phyloP scores from a whole-genome alignment of 768 basidiomycete genomes.

The Leccinum boreale region DNA sequence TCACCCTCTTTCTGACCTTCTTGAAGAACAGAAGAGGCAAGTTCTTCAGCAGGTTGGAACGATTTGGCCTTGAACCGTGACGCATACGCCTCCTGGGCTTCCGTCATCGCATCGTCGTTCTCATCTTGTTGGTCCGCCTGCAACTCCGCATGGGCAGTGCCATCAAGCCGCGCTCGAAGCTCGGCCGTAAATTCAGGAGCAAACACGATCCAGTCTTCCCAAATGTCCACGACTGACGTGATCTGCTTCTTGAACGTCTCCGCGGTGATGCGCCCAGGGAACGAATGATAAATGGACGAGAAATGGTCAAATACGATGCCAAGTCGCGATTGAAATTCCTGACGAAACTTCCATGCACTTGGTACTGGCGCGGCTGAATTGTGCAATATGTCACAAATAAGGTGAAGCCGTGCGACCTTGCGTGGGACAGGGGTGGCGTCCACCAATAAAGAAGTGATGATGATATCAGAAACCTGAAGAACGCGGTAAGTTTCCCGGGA shows the following conservation, averaged over 20 bases:
- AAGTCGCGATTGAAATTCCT: slow-evolving; percentile 87
- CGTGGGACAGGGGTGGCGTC: slow-evolving; percentile 96
- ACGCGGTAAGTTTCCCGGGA: slow-evolving; percentile 1
- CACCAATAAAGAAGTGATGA: slow-evolving; percentile 83
- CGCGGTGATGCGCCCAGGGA: slow-evolving; percentile 93
- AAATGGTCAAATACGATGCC: slow-evolving; percentile 97
- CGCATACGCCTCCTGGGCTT: slow-evolving; percentile 35
- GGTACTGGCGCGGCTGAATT: slow-evolving; percentile 93
- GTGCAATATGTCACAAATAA: slow-evolving; percentile 97
- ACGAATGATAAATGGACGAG: slow-evolving; percentile 90
- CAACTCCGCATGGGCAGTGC: slow-evolving; percentile 35
- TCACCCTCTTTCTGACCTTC: slow-evolving; percentile 40
- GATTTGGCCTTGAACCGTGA: slow-evolving; percentile 76
- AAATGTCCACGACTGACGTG: slow-evolving; percentile 83
- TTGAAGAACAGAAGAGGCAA: slow-evolving; percentile 19
- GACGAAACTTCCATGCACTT: slow-evolving; percentile 96
- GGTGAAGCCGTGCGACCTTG: slow-evolving; percentile 90
- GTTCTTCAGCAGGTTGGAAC: slow-evolving; percentile 66
- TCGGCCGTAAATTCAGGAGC: slow-evolving; percentile 79
- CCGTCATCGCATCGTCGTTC: slow-evolving; percentile 10
- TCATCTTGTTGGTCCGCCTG: slow-evolving; percentile 27
- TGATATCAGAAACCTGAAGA: slow-evolving; percentile 80
- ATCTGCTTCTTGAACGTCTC: slow-evolving; percentile 96
- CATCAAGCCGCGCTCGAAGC: slow-evolving; percentile 73
- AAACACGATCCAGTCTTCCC: slow-evolving; percentile 99